Percentiles rank a stretch among this genome's conserved stretches.
Conservation (phyloP, 805 yeast genomes). For the Pachysolen tannophilus region DNA sequence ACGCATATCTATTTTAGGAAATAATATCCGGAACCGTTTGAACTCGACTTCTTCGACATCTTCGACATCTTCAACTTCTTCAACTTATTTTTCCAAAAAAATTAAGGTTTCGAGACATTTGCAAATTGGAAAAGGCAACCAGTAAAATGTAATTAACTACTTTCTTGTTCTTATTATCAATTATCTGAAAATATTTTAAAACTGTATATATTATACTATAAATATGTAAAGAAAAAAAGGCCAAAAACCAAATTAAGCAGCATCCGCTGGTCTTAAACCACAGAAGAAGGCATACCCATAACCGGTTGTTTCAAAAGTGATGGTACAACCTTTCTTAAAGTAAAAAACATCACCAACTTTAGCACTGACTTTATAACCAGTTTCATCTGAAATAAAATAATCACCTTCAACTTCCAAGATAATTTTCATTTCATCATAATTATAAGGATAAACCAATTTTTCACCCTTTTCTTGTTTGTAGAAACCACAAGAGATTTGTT, state of each 20-base stretch:
- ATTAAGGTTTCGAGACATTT: no score
- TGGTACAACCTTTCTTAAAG: conserved; percentile 61
- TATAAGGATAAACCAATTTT: conserved; percentile 58
- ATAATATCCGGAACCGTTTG: no score
- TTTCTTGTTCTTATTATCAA: no score
- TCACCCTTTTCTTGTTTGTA: conserved; percentile 63
- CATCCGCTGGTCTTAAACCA: conserved; percentile 46
- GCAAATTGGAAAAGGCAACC: no score
- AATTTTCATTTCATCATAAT: conserved; percentile 64
- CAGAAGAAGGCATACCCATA: conserved; percentile 57
- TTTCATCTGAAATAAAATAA: conserved; percentile 53
- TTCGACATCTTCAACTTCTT: no score
- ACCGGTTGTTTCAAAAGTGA: conserved; percentile 55
- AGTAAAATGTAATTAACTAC: no score
- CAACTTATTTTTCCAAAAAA: no score
- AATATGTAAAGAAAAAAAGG: background rate
- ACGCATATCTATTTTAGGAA: no score
- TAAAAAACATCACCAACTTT: conserved; percentile 61
- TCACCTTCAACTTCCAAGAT: conserved; percentile 62
- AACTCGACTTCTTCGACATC: no score
- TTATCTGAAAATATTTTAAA: background rate
- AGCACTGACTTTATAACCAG: conserved; percentile 49
- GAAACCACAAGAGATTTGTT: conserved; percentile 60
- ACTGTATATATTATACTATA: background rate
- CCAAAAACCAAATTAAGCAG: conserved; percentile 16